Evolutionary conservation across 2,329 filamentous ascomycete genomes (phyloP), one percentile per base, ranked within the genome.

Genomic region (Pezicula neosporulosa): DNA sequence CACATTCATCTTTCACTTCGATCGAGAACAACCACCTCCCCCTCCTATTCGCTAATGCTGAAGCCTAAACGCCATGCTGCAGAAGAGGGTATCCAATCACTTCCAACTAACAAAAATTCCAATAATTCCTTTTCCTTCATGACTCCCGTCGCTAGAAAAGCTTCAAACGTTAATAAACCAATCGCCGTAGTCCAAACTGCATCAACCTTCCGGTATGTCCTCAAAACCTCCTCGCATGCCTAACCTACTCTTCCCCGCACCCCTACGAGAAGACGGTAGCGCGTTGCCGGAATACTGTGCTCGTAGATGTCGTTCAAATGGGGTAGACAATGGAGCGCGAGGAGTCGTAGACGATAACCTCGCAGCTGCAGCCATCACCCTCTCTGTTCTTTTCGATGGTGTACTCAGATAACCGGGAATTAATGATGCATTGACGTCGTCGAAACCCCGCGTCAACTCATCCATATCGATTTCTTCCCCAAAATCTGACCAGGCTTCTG

Each of bases 331-430:
- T 13, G 73, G 71, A 15, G 66, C 72, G 49, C 66, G 65, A 3
- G 73, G 73, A 4, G 73, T 76, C 3, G 72, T 76, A 8, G 74
- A 69, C 12, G 70, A 66, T 44, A 69, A 60, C 28, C 66, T 69
- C 6, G 67, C 66, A 5, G 70, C 66, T 28, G 70, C 64, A 6
- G 70, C 64, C 47, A 70, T 64, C 3, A 76, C 71, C 44, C 61
- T 58, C 43, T 61, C 58, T 3, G 72, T 75, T 68, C 73, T 72
- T 46, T 72, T 72, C n/a, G 73, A 77, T 2, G 75, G 75, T 7
- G 75, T 77, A 44, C 71, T 69, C 16, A 63, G 50, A 46, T 63
- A 63, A 12, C 57, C 61, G 21, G 58, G 60, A 44, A 60, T 21
- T 56, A 56, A 60, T n/a, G 55, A 56, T 3, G 47, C 35, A 16